Percentiles rank a stretch among this genome's conserved stretches.
Evolutionary conservation across 352 stramenopile genomes (phyloP).

Genomic region (Globisporangium spinosum): DNA sequence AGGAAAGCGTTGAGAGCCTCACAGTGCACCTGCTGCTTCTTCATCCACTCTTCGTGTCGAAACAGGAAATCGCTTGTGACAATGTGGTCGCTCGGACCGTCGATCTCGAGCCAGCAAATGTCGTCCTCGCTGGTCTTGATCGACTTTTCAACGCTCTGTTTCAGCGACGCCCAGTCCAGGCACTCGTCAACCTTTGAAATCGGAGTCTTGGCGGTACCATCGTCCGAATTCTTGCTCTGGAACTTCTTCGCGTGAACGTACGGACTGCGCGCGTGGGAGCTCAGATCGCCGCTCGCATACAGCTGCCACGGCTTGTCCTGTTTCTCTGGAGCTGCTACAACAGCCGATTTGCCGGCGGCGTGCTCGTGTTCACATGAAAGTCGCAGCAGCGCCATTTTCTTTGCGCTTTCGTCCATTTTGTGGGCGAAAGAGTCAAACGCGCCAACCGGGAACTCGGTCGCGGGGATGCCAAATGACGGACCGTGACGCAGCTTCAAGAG

Average conservation of each 20-base stretch:
- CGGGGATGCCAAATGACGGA: conserved; percentile 67
- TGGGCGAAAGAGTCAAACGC: conserved; percentile 69
- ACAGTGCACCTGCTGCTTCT: conserved; percentile 47
- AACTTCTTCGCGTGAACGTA: conserved; percentile 41
- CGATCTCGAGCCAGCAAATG: conserved; percentile 75
- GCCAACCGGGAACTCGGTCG: conserved; percentile 27
- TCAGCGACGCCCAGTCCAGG: conserved; percentile 31
- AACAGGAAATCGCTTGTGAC: conserved; percentile 56
- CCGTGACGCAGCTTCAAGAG: conserved; percentile 68
- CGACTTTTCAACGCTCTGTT: conserved; percentile 27
- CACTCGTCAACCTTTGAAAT: conserved; percentile 33
- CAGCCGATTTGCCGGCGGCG: background rate
- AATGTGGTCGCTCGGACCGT: conserved; percentile 33
- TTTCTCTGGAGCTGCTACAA: conserved; percentile 8
- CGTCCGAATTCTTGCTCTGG: conserved; percentile 4
- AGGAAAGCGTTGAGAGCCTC: conserved; percentile 48
- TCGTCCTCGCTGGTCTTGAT: conserved; percentile 29
- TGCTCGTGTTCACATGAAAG: conserved; percentile 18
- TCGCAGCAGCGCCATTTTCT: conserved; percentile 51
- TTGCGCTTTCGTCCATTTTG: conserved; percentile 43
- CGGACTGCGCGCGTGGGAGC: conserved; percentile 41
- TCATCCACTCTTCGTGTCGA: conserved; percentile 67
- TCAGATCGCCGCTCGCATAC: conserved; percentile 64
- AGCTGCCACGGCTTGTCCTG: conserved; percentile 70
- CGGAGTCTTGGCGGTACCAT: background rate